These are phyloP conservation scores for Trypanosoma melophagium DNA, from an alignment of 208 protist species.

Conservation along the genomic window DNA sequence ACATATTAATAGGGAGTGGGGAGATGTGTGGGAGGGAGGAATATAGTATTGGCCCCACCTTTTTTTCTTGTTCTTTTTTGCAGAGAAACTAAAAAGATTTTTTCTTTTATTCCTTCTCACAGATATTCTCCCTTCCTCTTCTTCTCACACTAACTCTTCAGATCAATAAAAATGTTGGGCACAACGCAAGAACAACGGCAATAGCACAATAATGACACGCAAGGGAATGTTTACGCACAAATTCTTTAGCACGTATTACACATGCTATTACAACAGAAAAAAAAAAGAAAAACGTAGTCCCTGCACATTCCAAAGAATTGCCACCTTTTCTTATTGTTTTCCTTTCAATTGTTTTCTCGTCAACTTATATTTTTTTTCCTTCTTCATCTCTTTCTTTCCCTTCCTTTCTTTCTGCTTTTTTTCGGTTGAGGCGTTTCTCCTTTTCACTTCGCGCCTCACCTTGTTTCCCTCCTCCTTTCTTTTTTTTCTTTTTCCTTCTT, in stretches of 20 bases:
- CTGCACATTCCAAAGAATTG: too few species aligned
- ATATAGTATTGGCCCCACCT: neutral
- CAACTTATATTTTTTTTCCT: neutral
- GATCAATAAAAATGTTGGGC: too few species aligned
- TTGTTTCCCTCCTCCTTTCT: neutral
- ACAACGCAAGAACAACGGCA: too few species aligned
- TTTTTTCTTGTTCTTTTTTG: slow-evolving; percentile 4
- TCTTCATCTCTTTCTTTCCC: neutral
- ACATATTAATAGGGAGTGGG: neutral
- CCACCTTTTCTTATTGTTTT: neutral
- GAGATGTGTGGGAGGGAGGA: slow-evolving; percentile 7
- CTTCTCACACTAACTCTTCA: too few species aligned
- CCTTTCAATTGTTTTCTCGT: neutral
- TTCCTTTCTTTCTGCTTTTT: neutral
- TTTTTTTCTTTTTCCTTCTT: neutral
- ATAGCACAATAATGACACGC: too few species aligned
- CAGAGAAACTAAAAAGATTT: neutral
- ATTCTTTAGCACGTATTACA: too few species aligned
- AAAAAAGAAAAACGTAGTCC: too few species aligned
- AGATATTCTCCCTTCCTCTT: neutral
- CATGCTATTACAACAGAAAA: too few species aligned
- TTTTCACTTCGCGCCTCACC: neutral
- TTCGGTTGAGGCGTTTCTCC: neutral
- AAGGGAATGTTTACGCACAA: too few species aligned
- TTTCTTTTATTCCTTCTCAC: neutral